Evolutionary conservation across 2,329 filamentous ascomycete species (phyloP), one percentile per base, ranked within the genome.

Genomic region (Aureobasidium lini): DNA sequence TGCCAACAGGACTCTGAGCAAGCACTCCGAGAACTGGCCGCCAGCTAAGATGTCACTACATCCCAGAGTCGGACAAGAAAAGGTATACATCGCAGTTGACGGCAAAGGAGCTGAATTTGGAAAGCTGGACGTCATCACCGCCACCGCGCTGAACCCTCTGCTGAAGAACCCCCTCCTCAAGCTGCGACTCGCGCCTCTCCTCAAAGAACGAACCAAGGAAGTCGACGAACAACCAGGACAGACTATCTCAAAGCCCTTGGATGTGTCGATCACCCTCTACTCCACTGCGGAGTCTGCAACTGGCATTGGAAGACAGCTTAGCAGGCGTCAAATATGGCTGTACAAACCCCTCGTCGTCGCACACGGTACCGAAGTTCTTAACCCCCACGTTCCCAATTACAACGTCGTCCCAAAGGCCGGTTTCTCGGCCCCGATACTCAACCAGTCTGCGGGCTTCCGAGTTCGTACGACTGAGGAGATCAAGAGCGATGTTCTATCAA

Each of bases 391-490:
- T 4, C 75, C 69, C 74, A 77, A 65, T 16, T 34, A 43, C 76
- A 78, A 67, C 10, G 64, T 62, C 43, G 59, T 62, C 3, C 62
- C 62, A 1, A 49, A 56, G 32, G 44, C 28, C 36, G 23, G 18
- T 15, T 18, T 31, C 36, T 34, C 50, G 7, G 23, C 47, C 4
- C 18, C 9, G 7, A 23, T 57, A 9, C 10, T 34, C 18, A 18
- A 29, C 8, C 43, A 52, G 18, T 46, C 37, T 11, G 29, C 50
- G 13, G 62, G 64, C 6, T 75, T 75, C 61, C 67, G 73, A 57
- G 72, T 75, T 49, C 83, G 90, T 34, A 93, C 89, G 0, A 85
- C 86, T 0, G 93, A 97, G 66, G 91, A 97, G 72, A 87, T 96
- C 61, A 87, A 88, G 9, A 86, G 84, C 63, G 91, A 96, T 60